A percentile compares a stretch with the other conserved stretches of the same genome.
phyloP scores from a whole-genome alignment of 2,329 filamentous ascomycete species.

The Colletotrichum agaves region DNA sequence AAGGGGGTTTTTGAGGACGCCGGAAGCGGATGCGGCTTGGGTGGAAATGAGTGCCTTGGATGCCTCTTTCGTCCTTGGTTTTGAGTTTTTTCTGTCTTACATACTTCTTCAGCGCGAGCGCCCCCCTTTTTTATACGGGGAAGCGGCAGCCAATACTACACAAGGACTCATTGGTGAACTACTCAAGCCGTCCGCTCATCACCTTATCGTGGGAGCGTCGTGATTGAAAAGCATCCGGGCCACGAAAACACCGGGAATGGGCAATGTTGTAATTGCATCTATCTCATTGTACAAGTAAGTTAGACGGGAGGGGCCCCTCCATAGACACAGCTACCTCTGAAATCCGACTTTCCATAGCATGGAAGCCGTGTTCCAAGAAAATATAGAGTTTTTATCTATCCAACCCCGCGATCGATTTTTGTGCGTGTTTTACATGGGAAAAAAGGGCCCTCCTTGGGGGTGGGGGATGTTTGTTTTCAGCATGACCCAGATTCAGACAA shows the following conservation, averaged over 20 bases:
- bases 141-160: slow-evolving; percentile 5
- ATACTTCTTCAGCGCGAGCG: background rate
- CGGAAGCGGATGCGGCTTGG: slow-evolving; percentile 11
- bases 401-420: slow-evolving; percentile 15
- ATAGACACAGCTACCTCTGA: background rate
- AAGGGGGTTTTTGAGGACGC: background rate
- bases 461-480: too few relatives aligned
- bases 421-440: slow-evolving; percentile 12
- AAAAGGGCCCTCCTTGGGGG: too few relatives aligned
- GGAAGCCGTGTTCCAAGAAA: slow-evolving; percentile 17
- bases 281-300: slow-evolving; percentile 15
- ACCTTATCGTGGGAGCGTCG: background rate
- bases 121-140: background rate
- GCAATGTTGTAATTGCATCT: slow-evolving; percentile 2
- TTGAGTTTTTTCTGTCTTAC: slow-evolving; percentile 4
- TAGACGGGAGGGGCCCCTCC: background rate
- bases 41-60: background rate
- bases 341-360: background rate
- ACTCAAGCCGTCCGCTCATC: background rate
- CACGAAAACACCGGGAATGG: background rate
- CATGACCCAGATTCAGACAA: slow-evolving; percentile 45
- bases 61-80: background rate
- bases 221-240: background rate
- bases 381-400: slow-evolving; percentile 18
- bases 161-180: background rate